Evolutionary conservation across 2,329 filamentous ascomycete genomes (phyloP).

Genomic region (Neobulgaria alba): DNA sequence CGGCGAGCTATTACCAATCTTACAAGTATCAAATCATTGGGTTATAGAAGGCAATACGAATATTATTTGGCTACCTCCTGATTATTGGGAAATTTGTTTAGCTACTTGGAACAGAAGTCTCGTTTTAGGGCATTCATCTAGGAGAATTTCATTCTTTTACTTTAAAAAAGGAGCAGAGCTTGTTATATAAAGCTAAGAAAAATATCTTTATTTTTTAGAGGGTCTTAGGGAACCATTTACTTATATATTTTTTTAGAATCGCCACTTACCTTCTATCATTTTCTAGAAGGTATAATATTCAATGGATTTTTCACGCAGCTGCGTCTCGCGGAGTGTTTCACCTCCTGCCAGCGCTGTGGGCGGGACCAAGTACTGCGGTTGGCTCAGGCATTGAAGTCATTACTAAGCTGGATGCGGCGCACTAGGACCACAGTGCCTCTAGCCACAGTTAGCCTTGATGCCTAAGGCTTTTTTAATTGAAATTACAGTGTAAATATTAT

Average conservation of each 20-base stretch:
- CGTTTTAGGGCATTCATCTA: neutral
- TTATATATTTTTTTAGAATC: neutral
- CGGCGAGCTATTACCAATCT: neutral
- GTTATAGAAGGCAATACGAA: neutral
- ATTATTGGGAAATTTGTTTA: neutral
- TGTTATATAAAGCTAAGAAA: neutral
- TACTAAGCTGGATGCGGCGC: slow-evolving; percentile 5
- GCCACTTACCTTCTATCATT: slow-evolving; percentile 3
- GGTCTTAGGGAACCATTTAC: slow-evolving; percentile 1
- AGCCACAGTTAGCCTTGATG: slow-evolving; percentile 1
- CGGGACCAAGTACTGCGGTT: slow-evolving; percentile 9
- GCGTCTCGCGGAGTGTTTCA: slow-evolving; percentile 12
- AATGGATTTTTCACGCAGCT: too few relatives aligned
- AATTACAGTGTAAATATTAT: neutral
- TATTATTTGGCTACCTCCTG: neutral
- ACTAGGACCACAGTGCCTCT: neutral
- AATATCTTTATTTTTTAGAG: slow-evolving; percentile 2
- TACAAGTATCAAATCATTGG: neutral
- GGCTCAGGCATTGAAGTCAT: slow-evolving; percentile 2
- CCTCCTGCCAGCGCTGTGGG: slow-evolving; percentile 8
- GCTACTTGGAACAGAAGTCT: neutral
- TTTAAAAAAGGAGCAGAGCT: neutral
- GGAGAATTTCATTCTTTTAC: neutral
- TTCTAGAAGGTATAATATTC: neutral
- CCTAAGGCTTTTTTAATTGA: slow-evolving; percentile 1